phyloP scores from a whole-genome alignment of 2,329 filamentous ascomycete genomes.

The Penicillium verrucosum region DNA sequence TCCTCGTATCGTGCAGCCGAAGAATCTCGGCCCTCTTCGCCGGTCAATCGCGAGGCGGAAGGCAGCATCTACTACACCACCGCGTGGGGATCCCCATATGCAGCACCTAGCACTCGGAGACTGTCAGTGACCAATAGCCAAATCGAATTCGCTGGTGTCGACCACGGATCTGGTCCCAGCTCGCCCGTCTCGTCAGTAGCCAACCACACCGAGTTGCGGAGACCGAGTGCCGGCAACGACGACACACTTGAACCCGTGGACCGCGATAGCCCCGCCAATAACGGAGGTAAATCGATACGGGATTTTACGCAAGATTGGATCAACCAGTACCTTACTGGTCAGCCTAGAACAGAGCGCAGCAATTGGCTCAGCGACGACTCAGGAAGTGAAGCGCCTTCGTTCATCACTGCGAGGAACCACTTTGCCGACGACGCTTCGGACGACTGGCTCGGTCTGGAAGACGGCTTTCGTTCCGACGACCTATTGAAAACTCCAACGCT shows the following conservation, averaged over 20 bases:
- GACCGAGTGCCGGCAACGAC: slow-evolving; percentile 29
- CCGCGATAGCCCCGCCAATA: slow-evolving; percentile 23
- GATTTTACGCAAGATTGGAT: slow-evolving; percentile 83
- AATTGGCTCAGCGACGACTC: slow-evolving; percentile 82
- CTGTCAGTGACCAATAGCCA: slow-evolving; percentile 40
- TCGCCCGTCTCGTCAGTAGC: slow-evolving; percentile 35
- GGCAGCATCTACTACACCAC: slow-evolving; percentile 64
- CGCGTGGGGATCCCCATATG: slow-evolving; percentile 90
- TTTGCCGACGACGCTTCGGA: slow-evolving; percentile 42
- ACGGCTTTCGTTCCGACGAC: slow-evolving; percentile 38
- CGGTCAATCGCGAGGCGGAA: slow-evolving; percentile 44
- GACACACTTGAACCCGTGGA: slow-evolving; percentile 26
- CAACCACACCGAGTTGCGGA: slow-evolving; percentile 28
- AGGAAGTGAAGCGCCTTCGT: slow-evolving; percentile 70
- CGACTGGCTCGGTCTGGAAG: slow-evolving; percentile 45
- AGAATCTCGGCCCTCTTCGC: slow-evolving; percentile 41
- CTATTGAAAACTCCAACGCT: slow-evolving; percentile 41
- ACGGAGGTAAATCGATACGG: slow-evolving; percentile 37
- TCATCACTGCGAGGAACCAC: slow-evolving; percentile 41
- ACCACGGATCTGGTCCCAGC: slow-evolving; percentile 31
- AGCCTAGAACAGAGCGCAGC: slow-evolving; percentile 65
- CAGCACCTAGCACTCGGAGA: slow-evolving; percentile 54
- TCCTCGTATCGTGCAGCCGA: slow-evolving; percentile 31
- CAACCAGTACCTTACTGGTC: slow-evolving; percentile 73
- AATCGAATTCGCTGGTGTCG: slow-evolving; percentile 50